A percentile compares a stretch with the other conserved stretches of the same genome.
Evolutionary conservation across 75 land plant species (phyloP).

Genomic region (Cupressus sempervirens): DNA sequence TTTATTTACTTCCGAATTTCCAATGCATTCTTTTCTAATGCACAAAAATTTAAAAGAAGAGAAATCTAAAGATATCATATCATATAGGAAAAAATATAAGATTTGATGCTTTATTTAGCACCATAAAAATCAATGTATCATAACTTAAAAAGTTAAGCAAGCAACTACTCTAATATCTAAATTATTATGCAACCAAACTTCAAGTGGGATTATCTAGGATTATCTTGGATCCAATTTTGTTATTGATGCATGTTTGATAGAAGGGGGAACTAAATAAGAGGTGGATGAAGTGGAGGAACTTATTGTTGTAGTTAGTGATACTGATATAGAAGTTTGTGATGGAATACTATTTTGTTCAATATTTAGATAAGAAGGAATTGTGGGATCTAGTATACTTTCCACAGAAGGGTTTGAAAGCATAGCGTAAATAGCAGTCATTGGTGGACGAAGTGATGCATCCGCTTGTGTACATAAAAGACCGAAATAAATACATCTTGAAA

Average conservation of each 20-base stretch:
- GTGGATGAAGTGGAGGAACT: background rate
- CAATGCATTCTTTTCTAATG: too few relatives aligned
- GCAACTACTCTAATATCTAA: too few relatives aligned
- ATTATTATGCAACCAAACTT: too few relatives aligned
- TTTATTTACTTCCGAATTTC: too few relatives aligned
- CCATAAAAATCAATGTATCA: too few relatives aligned
- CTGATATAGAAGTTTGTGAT: too few relatives aligned
- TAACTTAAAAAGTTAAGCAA: too few relatives aligned
- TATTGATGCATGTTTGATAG: background rate
- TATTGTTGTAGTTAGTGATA: too few relatives aligned
- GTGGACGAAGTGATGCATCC: conserved; percentile 10
- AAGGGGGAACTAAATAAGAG: background rate
- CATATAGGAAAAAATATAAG: too few relatives aligned
- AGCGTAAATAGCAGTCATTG: conserved; percentile 14
- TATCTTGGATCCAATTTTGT: background rate
- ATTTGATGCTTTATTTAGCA: too few relatives aligned
- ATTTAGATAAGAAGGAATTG: background rate
- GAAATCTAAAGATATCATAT: too few relatives aligned
- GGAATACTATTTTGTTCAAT: background rate
- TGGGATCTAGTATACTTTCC: background rate
- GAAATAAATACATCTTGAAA: conserved; percentile 9
- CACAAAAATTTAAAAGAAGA: too few relatives aligned
- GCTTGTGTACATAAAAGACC: conserved; percentile 24
- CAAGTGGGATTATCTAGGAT: background rate
- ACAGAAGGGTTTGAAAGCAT: conserved; percentile 11